Conservation (phyloP, 257 asterid species). For the Sherardia arvensis region DNA sequence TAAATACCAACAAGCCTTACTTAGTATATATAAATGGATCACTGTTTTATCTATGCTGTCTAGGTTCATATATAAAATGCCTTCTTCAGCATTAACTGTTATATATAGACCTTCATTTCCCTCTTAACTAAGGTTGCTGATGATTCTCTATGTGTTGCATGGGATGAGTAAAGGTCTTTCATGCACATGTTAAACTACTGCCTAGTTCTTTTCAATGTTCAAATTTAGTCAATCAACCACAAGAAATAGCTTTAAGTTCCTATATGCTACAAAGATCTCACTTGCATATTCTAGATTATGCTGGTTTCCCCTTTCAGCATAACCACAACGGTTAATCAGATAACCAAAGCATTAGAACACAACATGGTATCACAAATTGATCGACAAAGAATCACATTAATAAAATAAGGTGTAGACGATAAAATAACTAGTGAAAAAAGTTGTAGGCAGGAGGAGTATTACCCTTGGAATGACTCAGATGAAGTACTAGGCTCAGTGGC, state of each 20-base stretch:
- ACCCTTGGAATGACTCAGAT: constrained; percentile 53
- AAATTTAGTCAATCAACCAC: background rate
- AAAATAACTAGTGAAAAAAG: background rate
- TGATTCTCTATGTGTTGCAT: background rate
- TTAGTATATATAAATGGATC: too few species aligned
- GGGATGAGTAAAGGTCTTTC: background rate
- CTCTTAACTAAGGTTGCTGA: background rate
- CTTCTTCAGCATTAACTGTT: too few species aligned
- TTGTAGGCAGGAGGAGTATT: constrained; percentile 8
- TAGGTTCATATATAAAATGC: too few species aligned
- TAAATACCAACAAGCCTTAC: background rate
- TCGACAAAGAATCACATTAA: background rate
- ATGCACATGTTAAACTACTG: background rate
- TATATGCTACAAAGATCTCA: background rate
- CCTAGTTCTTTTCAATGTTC: background rate
- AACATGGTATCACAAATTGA: background rate
- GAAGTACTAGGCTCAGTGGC: constrained; percentile 46
- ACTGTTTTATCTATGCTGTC: too few species aligned
- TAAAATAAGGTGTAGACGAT: background rate
- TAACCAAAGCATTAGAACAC: background rate
- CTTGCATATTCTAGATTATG: background rate
- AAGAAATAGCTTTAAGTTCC: background rate
- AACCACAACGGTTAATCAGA: background rate
- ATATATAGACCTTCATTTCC: background rate
- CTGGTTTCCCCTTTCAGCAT: background rate